Conservation (phyloP, 129 eudicot genomes). For the Ambrosia trifida region DNA sequence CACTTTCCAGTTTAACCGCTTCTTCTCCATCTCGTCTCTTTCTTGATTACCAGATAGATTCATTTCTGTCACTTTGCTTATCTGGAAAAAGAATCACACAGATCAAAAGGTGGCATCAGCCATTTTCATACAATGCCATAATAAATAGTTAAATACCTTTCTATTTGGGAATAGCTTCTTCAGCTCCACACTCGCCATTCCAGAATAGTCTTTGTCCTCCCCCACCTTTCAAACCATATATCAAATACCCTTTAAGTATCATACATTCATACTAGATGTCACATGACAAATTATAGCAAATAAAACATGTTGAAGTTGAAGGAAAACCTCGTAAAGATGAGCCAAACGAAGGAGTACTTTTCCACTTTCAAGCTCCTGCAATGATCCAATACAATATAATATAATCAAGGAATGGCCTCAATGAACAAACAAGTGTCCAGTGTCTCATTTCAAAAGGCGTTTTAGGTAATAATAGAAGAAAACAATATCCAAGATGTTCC, state of each 20-base stretch:
- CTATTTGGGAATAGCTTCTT: slow-evolving; percentile 73
- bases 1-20: slow-evolving; percentile 66
- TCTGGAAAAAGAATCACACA: slow-evolving; percentile 41
- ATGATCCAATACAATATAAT: slow-evolving; percentile 23
- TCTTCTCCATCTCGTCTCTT: slow-evolving; percentile 85
- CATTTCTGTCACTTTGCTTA: slow-evolving; percentile 79
- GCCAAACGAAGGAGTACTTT: slow-evolving; percentile 86
- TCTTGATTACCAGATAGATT: slow-evolving; percentile 88
- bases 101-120: neutral
- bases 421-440: neutral
- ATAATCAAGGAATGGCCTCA: slow-evolving; percentile 1
- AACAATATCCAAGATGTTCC: neutral
- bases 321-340: slow-evolving; percentile 82
- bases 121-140: neutral
- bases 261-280: neutral
- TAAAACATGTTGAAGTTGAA: slow-evolving; percentile 7
- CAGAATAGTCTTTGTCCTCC: slow-evolving; percentile 82
- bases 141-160: slow-evolving; percentile 42
- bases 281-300: neutral
- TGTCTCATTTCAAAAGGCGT: neutral
- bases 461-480: neutral
- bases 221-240: slow-evolving; percentile 56
- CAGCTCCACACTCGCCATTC: slow-evolving; percentile 72
- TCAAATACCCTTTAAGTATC: slow-evolving; percentile 19
- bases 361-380: slow-evolving; percentile 89